Percentiles rank a stretch among this genome's conserved stretches.
phyloP scores from a whole-genome alignment of 495 filamentous ascomycete genomes.

The Chaetomium fimeti region DNA sequence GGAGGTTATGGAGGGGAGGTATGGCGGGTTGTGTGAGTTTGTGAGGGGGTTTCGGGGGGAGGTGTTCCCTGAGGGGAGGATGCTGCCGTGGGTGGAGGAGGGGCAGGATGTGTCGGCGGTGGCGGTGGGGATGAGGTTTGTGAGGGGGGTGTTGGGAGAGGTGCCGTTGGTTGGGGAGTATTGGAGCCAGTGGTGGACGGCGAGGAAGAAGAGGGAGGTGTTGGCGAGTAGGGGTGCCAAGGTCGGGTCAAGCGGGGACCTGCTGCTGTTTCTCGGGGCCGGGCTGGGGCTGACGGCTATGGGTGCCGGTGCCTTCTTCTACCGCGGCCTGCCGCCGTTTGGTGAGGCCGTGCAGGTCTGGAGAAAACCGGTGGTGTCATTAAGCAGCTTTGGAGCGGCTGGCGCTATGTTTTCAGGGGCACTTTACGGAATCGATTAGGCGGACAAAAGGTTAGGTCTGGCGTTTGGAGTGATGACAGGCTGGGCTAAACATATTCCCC shows the following conservation, averaged over 20 bases:
- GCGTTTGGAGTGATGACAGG: not conserved
- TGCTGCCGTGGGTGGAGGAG: slow-evolving; percentile 23
- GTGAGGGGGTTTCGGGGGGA: slow-evolving; percentile 46
- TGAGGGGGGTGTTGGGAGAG: slow-evolving; percentile 28
- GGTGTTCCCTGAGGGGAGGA: slow-evolving; percentile 36
- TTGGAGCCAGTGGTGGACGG: slow-evolving; percentile 31
- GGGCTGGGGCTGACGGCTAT: slow-evolving; percentile 30
- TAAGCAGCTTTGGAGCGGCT: slow-evolving; percentile 39
- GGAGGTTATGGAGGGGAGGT: slow-evolving; percentile 58
- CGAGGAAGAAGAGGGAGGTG: slow-evolving; percentile 21
- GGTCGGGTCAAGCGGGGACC: not conserved
- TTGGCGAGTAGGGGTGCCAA: slow-evolving; percentile 7
- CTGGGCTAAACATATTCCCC: slow-evolving; percentile 8
- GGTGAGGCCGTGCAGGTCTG: slow-evolving; percentile 41
- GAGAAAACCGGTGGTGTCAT: slow-evolving; percentile 23
- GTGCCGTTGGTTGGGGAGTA: slow-evolving; percentile 26
- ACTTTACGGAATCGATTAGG: slow-evolving; percentile 8
- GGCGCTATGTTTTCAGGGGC: slow-evolving; percentile 35
- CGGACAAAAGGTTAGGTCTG: not conserved
- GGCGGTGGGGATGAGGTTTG: slow-evolving; percentile 34
- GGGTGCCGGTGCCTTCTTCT: slow-evolving; percentile 25
- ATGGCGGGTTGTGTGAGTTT: slow-evolving; percentile 54
- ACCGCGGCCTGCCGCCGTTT: slow-evolving; percentile 33
- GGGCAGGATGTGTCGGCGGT: slow-evolving; percentile 9
- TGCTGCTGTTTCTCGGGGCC: slow-evolving; percentile 28